phyloP scores from a whole-genome alignment of 1,139 yeast genomes.

The Saccharomyces hybrid region DNA sequence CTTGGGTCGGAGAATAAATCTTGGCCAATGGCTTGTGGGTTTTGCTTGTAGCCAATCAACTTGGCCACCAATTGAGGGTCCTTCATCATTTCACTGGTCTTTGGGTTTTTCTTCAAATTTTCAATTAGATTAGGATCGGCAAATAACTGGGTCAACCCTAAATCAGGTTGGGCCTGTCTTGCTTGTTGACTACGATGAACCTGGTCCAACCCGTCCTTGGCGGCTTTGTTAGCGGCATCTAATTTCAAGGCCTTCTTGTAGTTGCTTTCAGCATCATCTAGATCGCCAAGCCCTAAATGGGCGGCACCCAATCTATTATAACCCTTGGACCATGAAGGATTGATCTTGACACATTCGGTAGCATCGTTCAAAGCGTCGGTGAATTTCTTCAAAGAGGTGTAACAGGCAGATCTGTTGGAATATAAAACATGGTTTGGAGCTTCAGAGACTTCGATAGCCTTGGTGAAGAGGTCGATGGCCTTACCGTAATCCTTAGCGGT shows the following conservation, averaged over 20 bases:
- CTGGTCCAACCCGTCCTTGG: constrained; percentile 68
- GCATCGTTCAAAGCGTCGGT: constrained; percentile 76
- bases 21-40: constrained; percentile 64
- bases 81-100: constrained; percentile 76
- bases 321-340: constrained; percentile 89
- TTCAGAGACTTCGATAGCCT: constrained; percentile 81
- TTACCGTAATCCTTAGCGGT: constrained; percentile 74
- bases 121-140: constrained; percentile 71
- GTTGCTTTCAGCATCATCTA: constrained; percentile 58
- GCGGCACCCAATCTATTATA: constrained; percentile 93
- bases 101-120: constrained; percentile 74
- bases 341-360: constrained; percentile 67
- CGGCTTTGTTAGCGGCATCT: constrained; percentile 79
- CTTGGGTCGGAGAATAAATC: constrained; percentile 72
- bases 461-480: constrained; percentile 73
- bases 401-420: constrained; percentile 91
- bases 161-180: constrained; percentile 45
- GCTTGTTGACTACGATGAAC: constrained; percentile 39
- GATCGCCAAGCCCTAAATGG: constrained; percentile 71
- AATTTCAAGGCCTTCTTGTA: constrained; percentile 77
- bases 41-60: constrained; percentile 53
- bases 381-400: constrained; percentile 72
- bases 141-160: constrained; percentile 73
- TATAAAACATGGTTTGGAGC: constrained; percentile 82
- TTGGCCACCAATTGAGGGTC: constrained; percentile 80